phyloP scores from a whole-genome alignment of 2,329 filamentous ascomycete genomes.

The Sporothrix globosa region DNA sequence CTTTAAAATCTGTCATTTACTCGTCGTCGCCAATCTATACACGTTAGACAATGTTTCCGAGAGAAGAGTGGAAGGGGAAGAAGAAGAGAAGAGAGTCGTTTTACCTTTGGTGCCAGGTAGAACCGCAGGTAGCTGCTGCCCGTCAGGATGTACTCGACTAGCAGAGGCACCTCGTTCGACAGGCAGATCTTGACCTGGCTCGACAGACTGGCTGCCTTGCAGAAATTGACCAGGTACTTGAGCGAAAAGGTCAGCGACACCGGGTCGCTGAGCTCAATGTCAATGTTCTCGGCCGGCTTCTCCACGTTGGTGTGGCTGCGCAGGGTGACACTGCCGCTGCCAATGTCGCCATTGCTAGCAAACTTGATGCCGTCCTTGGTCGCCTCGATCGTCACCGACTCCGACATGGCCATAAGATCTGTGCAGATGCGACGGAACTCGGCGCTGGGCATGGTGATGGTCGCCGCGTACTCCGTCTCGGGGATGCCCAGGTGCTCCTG shows the following conservation, averaged over 20 bases:
- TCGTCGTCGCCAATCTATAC: constrained; percentile 48
- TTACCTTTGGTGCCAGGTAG: constrained; percentile 96
- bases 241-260: constrained; percentile 96
- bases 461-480: constrained; percentile 96
- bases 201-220: constrained; percentile 90
- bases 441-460: constrained; percentile 80
- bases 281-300: constrained; percentile 81
- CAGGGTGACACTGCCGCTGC: constrained; percentile 89
- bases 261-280: constrained; percentile 88
- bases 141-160: constrained; percentile 85
- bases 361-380: constrained; percentile 98
- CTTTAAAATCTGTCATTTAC: constrained; percentile 36
- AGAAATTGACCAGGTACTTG: constrained; percentile 99
- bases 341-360: constrained; percentile 89
- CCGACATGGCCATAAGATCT: constrained; percentile 87
- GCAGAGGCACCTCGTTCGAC: constrained; percentile 91
- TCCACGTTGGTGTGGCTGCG: constrained; percentile 87
- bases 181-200: constrained; percentile 85
- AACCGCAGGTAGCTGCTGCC: constrained; percentile 91
- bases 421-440: constrained; percentile 96
- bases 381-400: constrained; percentile 95
- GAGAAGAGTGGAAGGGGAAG: background rate
- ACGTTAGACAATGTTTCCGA: constrained; percentile 33
- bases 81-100: background rate
- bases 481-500: constrained; percentile 99